These are phyloP conservation scores for Mastigamoeba balamuthi DNA, from an alignment of 78 protist species.

Conservation along the genomic window DNA sequence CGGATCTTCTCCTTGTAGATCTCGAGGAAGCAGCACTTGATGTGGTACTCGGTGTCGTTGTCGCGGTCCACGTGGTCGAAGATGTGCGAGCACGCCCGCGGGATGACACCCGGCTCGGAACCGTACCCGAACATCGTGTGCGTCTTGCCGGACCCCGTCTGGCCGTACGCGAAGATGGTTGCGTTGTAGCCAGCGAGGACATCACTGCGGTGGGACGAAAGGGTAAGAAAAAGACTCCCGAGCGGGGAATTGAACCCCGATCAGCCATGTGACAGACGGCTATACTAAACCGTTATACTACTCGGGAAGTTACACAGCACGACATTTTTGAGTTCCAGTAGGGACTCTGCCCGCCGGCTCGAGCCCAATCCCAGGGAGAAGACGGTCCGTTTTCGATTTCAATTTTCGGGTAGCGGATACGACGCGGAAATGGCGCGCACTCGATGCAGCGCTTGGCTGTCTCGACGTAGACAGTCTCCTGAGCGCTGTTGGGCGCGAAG, in stretches of 20 bases:
- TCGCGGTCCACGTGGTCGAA: constrained; percentile 34
- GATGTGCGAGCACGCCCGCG: constrained; percentile 19
- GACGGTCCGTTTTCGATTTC: no score
- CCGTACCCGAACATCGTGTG: constrained; percentile 31
- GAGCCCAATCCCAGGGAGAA: no score
- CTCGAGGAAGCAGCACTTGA: constrained; percentile 40
- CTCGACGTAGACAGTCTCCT: neutral
- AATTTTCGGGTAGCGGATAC: no score
- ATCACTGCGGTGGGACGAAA: neutral
- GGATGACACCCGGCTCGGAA: constrained; percentile 31
- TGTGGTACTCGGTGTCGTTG: constrained; percentile 12
- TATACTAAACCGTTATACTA: no score
- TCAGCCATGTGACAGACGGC: no score
- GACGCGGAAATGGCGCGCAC: neutral
- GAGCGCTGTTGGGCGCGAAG: neutral
- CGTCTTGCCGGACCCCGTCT: constrained; percentile 6
- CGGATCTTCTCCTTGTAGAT: constrained; percentile 51
- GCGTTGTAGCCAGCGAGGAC: constrained; percentile 49
- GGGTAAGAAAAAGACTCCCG: no score
- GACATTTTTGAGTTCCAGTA: no score
- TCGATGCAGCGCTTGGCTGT: neutral
- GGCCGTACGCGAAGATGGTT: constrained; percentile 40
- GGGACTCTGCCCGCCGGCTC: no score
- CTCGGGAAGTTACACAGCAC: no score
- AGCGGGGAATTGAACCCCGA: neutral